These are phyloP conservation scores for Taphrina communis DNA, from an alignment of 1,139 yeast species.

Conservation along the genomic window DNA sequence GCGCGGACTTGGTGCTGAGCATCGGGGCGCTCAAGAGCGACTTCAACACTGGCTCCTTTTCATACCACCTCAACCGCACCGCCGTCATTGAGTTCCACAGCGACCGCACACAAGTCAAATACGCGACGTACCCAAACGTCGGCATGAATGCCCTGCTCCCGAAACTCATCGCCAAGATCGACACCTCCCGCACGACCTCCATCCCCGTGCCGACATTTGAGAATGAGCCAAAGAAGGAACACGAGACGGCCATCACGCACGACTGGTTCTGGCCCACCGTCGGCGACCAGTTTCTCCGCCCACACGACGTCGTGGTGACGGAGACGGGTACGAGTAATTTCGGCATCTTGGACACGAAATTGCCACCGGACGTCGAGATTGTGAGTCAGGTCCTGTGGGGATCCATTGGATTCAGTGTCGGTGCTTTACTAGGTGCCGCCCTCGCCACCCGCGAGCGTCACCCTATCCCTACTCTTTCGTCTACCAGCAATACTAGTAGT, in stretches of 20 bases:
- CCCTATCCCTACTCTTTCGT: too few species aligned
- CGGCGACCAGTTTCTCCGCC: constrained; percentile 55
- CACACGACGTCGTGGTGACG: constrained; percentile 68
- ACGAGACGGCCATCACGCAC: constrained; percentile 46
- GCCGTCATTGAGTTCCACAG: constrained; percentile 55
- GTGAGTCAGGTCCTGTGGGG: constrained; percentile 75
- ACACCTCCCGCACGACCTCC: constrained; percentile 50
- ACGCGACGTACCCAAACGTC: constrained; percentile 49
- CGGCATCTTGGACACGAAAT: constrained; percentile 65
- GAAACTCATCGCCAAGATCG: constrained; percentile 53
- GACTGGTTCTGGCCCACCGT: constrained; percentile 46
- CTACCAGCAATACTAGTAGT: too few species aligned
- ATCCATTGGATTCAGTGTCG: constrained; percentile 85
- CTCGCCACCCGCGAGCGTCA: constrained; percentile 64
- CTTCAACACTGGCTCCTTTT: constrained; percentile 56
- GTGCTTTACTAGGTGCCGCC: constrained; percentile 80
- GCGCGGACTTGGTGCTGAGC: constrained; percentile 53
- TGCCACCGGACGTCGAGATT: constrained; percentile 61
- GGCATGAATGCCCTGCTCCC: constrained; percentile 53
- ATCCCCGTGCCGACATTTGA: constrained; percentile 40
- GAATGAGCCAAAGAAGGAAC: constrained; percentile 38
- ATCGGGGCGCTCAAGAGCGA: constrained; percentile 56
- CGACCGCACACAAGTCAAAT: constrained; percentile 58
- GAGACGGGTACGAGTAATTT: constrained; percentile 84
- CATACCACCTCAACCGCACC: constrained; percentile 53